A percentile compares a stretch with the other conserved stretches of the same genome.
Conservation (phyloP, 495 filamentous ascomycete species). For the Penicillium pulvis region DNA sequence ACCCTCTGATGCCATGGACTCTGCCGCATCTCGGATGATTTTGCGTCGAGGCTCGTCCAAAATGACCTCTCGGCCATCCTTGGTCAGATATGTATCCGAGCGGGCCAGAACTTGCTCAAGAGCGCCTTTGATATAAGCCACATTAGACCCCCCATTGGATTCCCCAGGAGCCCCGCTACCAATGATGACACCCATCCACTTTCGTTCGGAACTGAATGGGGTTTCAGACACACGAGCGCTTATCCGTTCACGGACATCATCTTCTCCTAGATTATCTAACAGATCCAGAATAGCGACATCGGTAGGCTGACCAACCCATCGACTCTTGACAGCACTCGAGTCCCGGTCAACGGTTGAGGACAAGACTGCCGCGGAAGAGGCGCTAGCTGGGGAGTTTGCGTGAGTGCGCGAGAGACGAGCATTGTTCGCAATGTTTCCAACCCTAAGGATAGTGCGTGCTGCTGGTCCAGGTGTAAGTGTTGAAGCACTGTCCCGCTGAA, state of each 20-base stretch:
- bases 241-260: conserved; percentile 84
- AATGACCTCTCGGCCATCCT: conserved; percentile 83
- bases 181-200: conserved; percentile 98
- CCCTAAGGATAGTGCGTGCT: conserved; percentile 75
- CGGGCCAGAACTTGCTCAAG: conserved; percentile 82
- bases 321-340: conserved; percentile 65
- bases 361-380: conserved; percentile 72
- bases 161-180: conserved; percentile 51
- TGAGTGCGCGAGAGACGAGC: conserved; percentile 69
- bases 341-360: conserved; percentile 72
- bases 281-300: conserved; percentile 95
- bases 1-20: conserved; percentile 89
- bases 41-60: conserved; percentile 77
- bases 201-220: conserved; percentile 94
- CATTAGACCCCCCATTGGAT: conserved; percentile 60
- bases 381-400: conserved; percentile 62
- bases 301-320: conserved; percentile 96
- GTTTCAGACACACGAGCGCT: conserved; percentile 78
- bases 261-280: conserved; percentile 83
- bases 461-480: conserved; percentile 64
- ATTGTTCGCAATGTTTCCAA: conserved; percentile 97
- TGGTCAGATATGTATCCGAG: conserved; percentile 88
- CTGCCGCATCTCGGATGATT: conserved; percentile 77
- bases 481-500: conserved; percentile 68
- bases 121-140: conserved; percentile 93